Conservation (phyloP, 805 yeast species). For the Nadsonia fulvescens region DNA sequence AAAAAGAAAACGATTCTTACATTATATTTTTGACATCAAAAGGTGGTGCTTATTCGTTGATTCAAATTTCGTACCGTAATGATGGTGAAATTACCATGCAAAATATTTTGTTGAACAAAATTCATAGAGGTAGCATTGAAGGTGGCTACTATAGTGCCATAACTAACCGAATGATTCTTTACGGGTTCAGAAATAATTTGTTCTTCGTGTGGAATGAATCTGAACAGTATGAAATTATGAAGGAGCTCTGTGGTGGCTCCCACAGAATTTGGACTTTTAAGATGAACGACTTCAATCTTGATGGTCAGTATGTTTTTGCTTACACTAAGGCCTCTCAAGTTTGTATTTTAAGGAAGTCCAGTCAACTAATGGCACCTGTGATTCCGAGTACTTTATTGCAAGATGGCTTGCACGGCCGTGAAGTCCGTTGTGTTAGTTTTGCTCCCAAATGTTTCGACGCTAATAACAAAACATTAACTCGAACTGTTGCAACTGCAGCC, state of each 20-base stretch:
- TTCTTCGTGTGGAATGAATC: slow-evolving; percentile 77
- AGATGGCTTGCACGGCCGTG: slow-evolving; percentile 81
- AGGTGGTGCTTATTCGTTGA: background rate
- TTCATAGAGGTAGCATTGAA: background rate
- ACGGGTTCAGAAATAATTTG: slow-evolving; percentile 67
- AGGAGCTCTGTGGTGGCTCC: slow-evolving; percentile 76
- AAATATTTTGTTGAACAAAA: background rate
- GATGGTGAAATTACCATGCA: slow-evolving; percentile 1
- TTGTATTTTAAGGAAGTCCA: slow-evolving; percentile 23
- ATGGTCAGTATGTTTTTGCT: slow-evolving; percentile 26
- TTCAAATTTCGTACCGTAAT: slow-evolving; percentile 2
- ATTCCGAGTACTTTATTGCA: slow-evolving; percentile 18
- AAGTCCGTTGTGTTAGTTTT: slow-evolving; percentile 59
- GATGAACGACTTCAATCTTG: slow-evolving; percentile 9
- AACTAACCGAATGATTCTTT: slow-evolving; percentile 23
- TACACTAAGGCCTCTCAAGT: slow-evolving; percentile 37
- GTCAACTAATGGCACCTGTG: slow-evolving; percentile 1
- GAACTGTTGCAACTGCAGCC: slow-evolving; percentile 53
- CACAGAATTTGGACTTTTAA: slow-evolving; percentile 65
- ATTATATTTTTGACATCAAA: background rate
- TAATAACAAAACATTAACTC: too few relatives aligned
- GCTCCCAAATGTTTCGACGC: slow-evolving; percentile 18
- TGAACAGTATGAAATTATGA: slow-evolving; percentile 45
- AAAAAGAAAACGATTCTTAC: slow-evolving; percentile 1
- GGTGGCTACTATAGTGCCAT: background rate